These are phyloP conservation scores for Solanum piurae DNA, from an alignment of 257 asterid genomes.

Conservation along the genomic window DNA sequence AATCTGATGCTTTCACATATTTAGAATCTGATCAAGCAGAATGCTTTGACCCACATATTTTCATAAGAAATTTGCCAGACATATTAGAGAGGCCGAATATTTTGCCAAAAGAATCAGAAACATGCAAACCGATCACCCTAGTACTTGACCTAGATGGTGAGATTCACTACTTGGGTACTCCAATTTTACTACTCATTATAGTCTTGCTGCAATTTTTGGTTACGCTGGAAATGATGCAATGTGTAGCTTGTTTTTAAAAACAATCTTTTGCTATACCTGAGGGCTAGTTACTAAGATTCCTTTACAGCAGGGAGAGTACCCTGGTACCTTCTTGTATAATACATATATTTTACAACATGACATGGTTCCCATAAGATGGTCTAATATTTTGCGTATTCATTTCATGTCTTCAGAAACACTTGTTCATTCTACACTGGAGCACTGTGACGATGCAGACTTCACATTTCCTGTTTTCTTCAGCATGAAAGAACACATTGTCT, in stretches of 20 bases:
- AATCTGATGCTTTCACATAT: constrained; percentile 27
- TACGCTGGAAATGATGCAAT: not conserved
- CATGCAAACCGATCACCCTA: constrained; percentile 45
- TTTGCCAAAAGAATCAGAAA: constrained; percentile 31
- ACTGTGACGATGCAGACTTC: constrained; percentile 76
- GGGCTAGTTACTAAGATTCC: not conserved
- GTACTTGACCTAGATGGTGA: constrained; percentile 95
- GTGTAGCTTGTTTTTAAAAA: not conserved
- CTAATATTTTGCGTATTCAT: constrained; percentile 2
- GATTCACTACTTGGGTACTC: constrained; percentile 1
- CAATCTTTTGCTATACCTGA: not conserved
- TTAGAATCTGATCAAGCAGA: constrained; percentile 54
- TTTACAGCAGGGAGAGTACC: not conserved
- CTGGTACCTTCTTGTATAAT: not conserved
- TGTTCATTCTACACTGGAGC: constrained; percentile 84
- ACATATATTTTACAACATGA: not conserved
- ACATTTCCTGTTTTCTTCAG: constrained; percentile 77
- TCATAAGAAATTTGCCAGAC: constrained; percentile 63
- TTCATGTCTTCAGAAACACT: constrained; percentile 71
- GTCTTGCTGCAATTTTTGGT: not conserved
- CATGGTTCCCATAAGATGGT: not conserved
- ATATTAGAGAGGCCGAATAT: constrained; percentile 39
- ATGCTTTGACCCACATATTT: constrained; percentile 78
- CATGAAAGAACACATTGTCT: constrained; percentile 77
- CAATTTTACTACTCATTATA: not conserved